phyloP scores from a whole-genome alignment of 306 rosid genomes.

The Delonix regia region DNA sequence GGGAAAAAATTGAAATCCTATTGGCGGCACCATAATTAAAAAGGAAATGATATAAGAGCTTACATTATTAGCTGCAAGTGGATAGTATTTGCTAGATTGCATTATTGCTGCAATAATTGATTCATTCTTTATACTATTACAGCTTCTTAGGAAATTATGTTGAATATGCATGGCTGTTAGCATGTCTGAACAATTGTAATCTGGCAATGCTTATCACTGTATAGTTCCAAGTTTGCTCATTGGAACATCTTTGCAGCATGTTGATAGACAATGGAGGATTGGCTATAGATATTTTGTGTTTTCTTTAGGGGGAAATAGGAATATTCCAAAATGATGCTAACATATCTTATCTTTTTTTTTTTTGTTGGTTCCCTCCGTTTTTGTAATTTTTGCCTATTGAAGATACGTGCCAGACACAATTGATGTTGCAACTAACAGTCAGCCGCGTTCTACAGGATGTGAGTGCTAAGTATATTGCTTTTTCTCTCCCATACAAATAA shows the following conservation, averaged over 20 bases:
- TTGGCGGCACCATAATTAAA: slow-evolving; percentile 9
- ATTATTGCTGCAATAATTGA: neutral
- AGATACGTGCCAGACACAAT: slow-evolving; percentile 98
- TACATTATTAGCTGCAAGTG: slow-evolving; percentile 19
- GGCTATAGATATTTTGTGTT: neutral
- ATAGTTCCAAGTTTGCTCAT: neutral
- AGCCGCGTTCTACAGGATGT: slow-evolving; percentile 84
- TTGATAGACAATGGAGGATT: slow-evolving; percentile 8
- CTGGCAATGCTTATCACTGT: neutral
- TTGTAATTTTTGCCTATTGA: slow-evolving; percentile 37
- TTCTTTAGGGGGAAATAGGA: neutral
- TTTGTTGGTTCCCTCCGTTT: slow-evolving; percentile 36
- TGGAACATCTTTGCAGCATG: slow-evolving; percentile 7
- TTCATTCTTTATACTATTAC: neutral
- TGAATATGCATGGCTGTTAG: neutral
- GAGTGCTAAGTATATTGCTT: slow-evolving; percentile 70
- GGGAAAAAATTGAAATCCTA: slow-evolving; percentile 2
- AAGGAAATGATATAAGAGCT: neutral
- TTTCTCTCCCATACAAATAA: slow-evolving; percentile 54
- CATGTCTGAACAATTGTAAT: neutral
- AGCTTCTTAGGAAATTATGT: slow-evolving; percentile 11
- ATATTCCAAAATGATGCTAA: slow-evolving; percentile 35
- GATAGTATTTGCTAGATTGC: slow-evolving; percentile 15
- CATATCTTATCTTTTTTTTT: neutral
- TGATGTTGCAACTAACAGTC: slow-evolving; percentile 82